These are phyloP conservation scores for Diaporthe batatas DNA, from an alignment of 2,329 filamentous ascomycete genomes.

Conservation along the genomic window DNA sequence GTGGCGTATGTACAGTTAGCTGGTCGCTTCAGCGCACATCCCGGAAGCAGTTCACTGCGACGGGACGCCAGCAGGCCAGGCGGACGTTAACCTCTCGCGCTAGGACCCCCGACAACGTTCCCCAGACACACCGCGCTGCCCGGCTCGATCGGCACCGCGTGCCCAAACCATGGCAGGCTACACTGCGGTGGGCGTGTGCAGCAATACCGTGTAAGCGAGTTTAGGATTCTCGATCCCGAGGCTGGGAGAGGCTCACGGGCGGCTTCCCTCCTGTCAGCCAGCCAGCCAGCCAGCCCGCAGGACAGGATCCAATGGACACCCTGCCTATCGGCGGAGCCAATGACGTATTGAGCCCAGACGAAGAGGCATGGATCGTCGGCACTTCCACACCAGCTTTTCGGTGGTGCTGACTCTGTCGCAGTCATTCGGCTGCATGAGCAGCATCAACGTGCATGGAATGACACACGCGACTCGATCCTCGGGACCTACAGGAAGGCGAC, in stretches of 20 bases:
- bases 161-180: slow-evolving; percentile 8
- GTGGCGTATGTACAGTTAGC: slow-evolving; percentile 14
- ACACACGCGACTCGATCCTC: slow-evolving; percentile 25
- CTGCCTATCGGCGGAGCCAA: slow-evolving; percentile 33
- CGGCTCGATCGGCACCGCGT: slow-evolving; percentile 28
- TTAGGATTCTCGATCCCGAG: slow-evolving; percentile 5
- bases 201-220: slow-evolving; percentile 3
- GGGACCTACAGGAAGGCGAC: slow-evolving; percentile 23
- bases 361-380: slow-evolving; percentile 30
- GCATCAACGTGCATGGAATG: slow-evolving; percentile 31
- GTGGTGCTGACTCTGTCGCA: slow-evolving; percentile 25
- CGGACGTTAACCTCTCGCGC: slow-evolving; percentile 26
- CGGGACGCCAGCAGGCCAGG: neutral
- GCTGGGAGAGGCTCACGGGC: slow-evolving; percentile 10
- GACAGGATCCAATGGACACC: slow-evolving; percentile 27
- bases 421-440: slow-evolving; percentile 31
- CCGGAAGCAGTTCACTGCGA: slow-evolving; percentile 25
- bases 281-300: slow-evolving; percentile 4
- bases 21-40: slow-evolving; percentile 16
- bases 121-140: slow-evolving; percentile 28
- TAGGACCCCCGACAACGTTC: slow-evolving; percentile 20
- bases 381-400: slow-evolving; percentile 15
- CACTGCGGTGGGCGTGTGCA: neutral
- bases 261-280: slow-evolving; percentile 16
- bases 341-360: slow-evolving; percentile 31